These are phyloP conservation scores for Paecilomyces variotii DNA, from an alignment of 2,329 filamentous ascomycete genomes.

Conservation along the genomic window DNA sequence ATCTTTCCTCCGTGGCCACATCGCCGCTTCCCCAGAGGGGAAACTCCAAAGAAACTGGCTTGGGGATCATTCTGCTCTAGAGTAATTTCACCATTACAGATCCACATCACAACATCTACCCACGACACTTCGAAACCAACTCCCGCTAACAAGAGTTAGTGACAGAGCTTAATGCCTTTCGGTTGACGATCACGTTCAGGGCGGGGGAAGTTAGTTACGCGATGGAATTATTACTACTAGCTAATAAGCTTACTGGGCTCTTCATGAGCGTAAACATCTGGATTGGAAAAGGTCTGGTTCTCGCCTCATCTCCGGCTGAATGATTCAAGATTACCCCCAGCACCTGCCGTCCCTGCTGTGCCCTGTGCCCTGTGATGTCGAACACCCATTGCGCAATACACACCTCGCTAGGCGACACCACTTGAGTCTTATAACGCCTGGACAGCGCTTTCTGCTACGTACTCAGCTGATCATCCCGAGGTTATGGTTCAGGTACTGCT, in stretches of 20 bases:
- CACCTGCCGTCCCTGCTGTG: too few relatives aligned
- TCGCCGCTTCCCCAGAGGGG: not conserved
- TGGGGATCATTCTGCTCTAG: not conserved
- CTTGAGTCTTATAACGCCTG: too few relatives aligned
- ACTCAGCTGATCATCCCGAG: too few relatives aligned
- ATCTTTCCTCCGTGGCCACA: not conserved
- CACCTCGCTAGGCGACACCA: too few relatives aligned
- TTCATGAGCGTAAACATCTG: too few relatives aligned
- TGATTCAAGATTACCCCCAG: too few relatives aligned
- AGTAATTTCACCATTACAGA: not conserved
- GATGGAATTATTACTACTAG: not conserved
- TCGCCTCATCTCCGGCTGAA: too few relatives aligned
- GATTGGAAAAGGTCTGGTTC: too few relatives aligned
- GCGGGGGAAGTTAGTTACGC: not conserved
- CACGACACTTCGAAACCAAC: not conserved
- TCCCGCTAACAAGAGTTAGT: not conserved
- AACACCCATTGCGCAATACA: too few relatives aligned
- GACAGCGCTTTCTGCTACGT: too few relatives aligned
- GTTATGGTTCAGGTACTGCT: too few relatives aligned
- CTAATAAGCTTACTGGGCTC: not conserved
- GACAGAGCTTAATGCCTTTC: not conserved
- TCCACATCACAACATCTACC: not conserved
- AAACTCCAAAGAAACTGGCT: not conserved
- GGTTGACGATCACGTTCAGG: not conserved
- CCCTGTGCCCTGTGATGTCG: too few relatives aligned